phyloP scores from a whole-genome alignment of 2,329 filamentous ascomycete species.

The Hymenoscyphus salicellus region DNA sequence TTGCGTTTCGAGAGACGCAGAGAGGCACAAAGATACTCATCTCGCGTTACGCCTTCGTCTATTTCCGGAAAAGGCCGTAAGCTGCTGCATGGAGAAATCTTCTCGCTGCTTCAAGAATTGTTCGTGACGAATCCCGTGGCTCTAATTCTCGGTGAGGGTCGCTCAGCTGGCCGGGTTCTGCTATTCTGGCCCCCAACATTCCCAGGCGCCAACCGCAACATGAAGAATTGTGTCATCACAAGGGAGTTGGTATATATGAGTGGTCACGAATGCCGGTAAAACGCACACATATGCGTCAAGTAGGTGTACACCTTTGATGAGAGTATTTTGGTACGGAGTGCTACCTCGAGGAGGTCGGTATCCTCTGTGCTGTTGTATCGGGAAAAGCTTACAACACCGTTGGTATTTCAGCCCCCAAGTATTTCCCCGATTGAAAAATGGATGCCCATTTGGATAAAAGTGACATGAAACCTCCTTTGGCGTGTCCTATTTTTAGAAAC shows the following conservation, averaged over 20 bases:
- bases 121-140: neutral
- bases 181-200: slow-evolving; percentile 7
- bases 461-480: neutral
- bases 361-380: neutral
- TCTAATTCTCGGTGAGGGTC: neutral
- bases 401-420: neutral
- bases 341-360: neutral
- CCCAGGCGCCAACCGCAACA: slow-evolving; percentile 2
- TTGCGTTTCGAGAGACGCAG: neutral
- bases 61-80: neutral
- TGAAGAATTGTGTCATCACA: slow-evolving; percentile 6
- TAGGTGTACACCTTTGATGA: neutral
- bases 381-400: neutral
- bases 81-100: neutral
- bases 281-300: neutral
- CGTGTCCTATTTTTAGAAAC: slow-evolving; percentile 1
- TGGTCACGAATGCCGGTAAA: neutral
- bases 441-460: neutral
- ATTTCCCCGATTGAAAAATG: neutral
- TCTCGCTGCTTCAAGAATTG: neutral
- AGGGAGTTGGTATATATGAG: neutral
- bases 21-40: neutral
- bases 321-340: neutral
- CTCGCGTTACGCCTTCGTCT: neutral
- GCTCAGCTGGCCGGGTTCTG: slow-evolving; percentile 17